phyloP scores from a whole-genome alignment of 306 rosid genomes.

The Trifolium dubium region DNA sequence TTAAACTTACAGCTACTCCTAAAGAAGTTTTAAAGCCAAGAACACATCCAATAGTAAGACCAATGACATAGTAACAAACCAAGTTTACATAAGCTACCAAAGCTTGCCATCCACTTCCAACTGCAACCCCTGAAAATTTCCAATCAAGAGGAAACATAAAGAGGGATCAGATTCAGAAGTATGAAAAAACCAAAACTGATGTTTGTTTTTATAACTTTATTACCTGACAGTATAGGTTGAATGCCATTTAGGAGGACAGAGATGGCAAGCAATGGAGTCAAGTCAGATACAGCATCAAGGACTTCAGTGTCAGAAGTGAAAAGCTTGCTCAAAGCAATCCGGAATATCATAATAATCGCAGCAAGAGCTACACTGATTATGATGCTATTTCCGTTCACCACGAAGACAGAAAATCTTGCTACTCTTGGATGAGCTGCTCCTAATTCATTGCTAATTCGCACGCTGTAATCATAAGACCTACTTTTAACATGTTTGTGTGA shows the following conservation, averaged over 20 bases:
- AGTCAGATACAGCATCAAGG: constrained; percentile 54
- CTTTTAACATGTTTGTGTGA: not conserved
- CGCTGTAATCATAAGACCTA: constrained; percentile 42
- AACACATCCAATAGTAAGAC: constrained; percentile 71
- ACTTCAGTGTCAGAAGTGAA: constrained; percentile 65
- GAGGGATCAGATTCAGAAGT: not conserved
- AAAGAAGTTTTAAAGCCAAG: constrained; percentile 66
- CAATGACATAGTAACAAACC: constrained; percentile 59
- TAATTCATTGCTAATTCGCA: constrained; percentile 75
- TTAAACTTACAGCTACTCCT: constrained; percentile 63
- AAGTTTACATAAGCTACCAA: constrained; percentile 77
- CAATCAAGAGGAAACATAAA: not conserved
- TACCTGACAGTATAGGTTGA: constrained; percentile 49
- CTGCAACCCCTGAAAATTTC: constrained; percentile 64
- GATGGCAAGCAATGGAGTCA: constrained; percentile 71
- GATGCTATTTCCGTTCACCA: constrained; percentile 72
- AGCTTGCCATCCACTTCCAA: constrained; percentile 88
- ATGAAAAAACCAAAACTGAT: not conserved
- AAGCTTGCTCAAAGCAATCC: constrained; percentile 59
- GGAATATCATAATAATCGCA: constrained; percentile 51
- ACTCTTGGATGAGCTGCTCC: constrained; percentile 73
- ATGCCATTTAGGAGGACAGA: constrained; percentile 78
- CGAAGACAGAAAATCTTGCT: constrained; percentile 65
- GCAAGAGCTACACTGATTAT: constrained; percentile 57
- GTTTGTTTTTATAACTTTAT: not conserved